Evolutionary conservation across 2,329 filamentous ascomycete genomes (phyloP).

Genomic region (Epichloe aotearoae): DNA sequence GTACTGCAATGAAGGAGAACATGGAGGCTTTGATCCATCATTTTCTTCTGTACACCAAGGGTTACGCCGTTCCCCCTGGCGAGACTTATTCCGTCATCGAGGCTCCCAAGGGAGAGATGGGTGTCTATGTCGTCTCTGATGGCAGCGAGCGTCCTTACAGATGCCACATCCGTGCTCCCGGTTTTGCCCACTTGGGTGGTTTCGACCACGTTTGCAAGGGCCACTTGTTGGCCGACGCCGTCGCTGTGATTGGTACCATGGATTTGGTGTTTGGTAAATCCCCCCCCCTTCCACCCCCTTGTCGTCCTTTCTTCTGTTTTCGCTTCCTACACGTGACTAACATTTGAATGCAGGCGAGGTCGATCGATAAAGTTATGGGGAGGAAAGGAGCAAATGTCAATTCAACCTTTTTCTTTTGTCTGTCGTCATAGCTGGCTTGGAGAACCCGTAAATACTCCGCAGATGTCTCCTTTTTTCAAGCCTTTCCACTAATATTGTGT

Average conservation of each 20-base stretch:
- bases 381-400: conserved; percentile 17
- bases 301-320: neutral
- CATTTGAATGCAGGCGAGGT: conserved; percentile 37
- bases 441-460: conserved; percentile 25
- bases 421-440: conserved; percentile 24
- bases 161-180: conserved; percentile 93
- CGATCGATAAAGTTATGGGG: conserved; percentile 34
- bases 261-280: conserved; percentile 73
- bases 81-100: conserved; percentile 98
- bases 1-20: conserved; percentile 99
- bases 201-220: conserved; percentile 91
- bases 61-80: conserved; percentile 89
- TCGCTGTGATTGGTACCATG: conserved; percentile 88
- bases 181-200: conserved; percentile 86
- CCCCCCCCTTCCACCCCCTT: too few relatives aligned
- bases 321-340: neutral
- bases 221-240: conserved; percentile 88
- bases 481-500: too few relatives aligned
- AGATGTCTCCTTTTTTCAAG: conserved; percentile 10
- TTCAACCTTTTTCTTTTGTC: conserved; percentile 20
- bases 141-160: conserved; percentile 93
- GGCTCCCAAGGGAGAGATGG: conserved; percentile 99
- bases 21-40: conserved; percentile 99
- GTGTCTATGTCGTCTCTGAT: conserved; percentile 89
- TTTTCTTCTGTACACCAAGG: conserved; percentile 97